A percentile compares a stretch with the other conserved stretches of the same genome.
These are phyloP conservation scores for Backusella circina DNA, from an alignment of 192 early-diverging fungal species.

Conservation along the genomic window DNA sequence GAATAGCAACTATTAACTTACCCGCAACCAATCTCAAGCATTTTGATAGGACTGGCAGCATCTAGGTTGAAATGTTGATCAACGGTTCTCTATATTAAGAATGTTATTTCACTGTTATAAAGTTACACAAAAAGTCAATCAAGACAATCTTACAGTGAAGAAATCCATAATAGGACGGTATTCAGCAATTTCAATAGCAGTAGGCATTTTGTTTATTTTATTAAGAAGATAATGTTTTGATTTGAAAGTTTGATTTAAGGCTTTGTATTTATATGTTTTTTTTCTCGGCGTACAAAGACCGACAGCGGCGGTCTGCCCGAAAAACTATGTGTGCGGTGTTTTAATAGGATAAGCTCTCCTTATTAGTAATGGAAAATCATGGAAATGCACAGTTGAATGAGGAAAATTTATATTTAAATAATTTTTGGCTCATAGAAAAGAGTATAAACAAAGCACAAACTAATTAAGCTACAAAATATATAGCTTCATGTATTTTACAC, in stretches of 20 bases:
- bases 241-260: neutral
- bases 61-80: neutral
- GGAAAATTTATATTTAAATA: neutral
- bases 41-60: neutral
- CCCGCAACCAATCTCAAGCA: constrained; percentile 11
- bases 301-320: neutral
- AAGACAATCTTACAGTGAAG: neutral
- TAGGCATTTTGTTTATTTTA: neutral
- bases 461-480: no score
- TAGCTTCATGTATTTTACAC: no score
- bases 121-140: neutral
- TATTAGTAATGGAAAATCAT: neutral
- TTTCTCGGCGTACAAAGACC: neutral
- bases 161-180: neutral
- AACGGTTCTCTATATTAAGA: neutral
- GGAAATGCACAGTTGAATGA: neutral
- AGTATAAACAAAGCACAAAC: no score
- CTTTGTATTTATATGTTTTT: neutral
- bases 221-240: neutral
- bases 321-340: no score
- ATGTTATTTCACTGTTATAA: neutral
- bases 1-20: neutral
- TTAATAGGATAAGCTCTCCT: no score
- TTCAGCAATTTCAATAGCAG: neutral
- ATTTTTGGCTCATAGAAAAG: no score